phyloP scores from a whole-genome alignment of 2,329 filamentous ascomycete species.

The Alternaria sp. region DNA sequence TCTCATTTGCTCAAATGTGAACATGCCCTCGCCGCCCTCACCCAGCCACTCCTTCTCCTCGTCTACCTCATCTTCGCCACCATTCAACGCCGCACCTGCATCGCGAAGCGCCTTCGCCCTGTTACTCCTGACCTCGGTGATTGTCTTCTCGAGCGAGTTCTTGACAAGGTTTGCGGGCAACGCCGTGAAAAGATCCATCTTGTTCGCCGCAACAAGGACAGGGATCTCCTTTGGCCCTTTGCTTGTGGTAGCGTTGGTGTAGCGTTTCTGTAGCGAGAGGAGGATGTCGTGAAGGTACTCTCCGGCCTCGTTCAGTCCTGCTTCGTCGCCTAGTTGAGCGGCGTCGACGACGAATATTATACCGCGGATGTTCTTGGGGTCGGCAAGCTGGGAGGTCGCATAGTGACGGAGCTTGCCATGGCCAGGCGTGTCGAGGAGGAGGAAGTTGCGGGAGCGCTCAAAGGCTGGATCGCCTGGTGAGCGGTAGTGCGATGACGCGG shows the following conservation, averaged over 20 bases:
- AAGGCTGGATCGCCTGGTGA: constrained; percentile 68
- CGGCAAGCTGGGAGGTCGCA: constrained; percentile 62
- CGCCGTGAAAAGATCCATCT: constrained; percentile 93
- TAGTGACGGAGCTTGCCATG: constrained; percentile 89
- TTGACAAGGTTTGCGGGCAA: constrained; percentile 79
- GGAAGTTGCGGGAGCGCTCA: constrained; percentile 67
- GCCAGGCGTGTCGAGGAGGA: constrained; percentile 87
- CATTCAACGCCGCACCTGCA: constrained; percentile 73
- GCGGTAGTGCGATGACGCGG: constrained; percentile 68
- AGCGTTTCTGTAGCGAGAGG: constrained; percentile 78
- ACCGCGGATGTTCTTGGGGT: constrained; percentile 64
- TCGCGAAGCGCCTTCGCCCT: constrained; percentile 80
- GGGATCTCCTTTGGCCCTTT: constrained; percentile 68
- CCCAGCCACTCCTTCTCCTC: constrained; percentile 81
- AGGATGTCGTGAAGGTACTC: constrained; percentile 89
- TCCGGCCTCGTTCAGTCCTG: constrained; percentile 72
- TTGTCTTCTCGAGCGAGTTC: constrained; percentile 77
- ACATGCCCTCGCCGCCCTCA: constrained; percentile 76
- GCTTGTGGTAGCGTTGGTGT: constrained; percentile 62
- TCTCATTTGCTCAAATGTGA: constrained; percentile 81
- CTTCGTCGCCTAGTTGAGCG: constrained; percentile 55
- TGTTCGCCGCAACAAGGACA: constrained; percentile 89
- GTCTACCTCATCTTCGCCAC: constrained; percentile 61
- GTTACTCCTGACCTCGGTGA: constrained; percentile 77
- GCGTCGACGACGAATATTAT: constrained; percentile 92